These are phyloP conservation scores for Globisporangium cylindrosporum DNA, from an alignment of 352 stramenopile genomes.

Conservation along the genomic window DNA sequence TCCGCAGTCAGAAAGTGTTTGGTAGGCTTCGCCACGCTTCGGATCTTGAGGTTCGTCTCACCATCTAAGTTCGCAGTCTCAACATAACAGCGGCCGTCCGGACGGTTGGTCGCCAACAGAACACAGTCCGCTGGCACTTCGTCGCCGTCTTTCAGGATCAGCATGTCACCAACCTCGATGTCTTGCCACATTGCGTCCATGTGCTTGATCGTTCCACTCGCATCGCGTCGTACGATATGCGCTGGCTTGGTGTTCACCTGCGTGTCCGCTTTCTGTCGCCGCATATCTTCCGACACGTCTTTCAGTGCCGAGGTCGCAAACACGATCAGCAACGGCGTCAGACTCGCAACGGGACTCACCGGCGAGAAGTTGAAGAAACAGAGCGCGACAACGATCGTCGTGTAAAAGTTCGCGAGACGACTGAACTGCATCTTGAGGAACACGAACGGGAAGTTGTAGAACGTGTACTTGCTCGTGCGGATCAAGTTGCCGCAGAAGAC, in stretches of 20 bases:
- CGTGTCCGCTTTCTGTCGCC: constrained; percentile 72
- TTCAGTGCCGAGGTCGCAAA: constrained; percentile 88
- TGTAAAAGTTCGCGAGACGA: constrained; percentile 87
- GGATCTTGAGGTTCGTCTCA: constrained; percentile 89
- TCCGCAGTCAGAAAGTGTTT: constrained; percentile 75
- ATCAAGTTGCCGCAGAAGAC: constrained; percentile 79
- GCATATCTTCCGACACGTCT: constrained; percentile 80
- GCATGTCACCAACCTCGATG: constrained; percentile 79
- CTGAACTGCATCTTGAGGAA: constrained; percentile 91
- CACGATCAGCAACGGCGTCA: constrained; percentile 85
- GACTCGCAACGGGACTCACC: constrained; percentile 76
- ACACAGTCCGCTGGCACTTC: constrained; percentile 83
- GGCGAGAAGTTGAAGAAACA: constrained; percentile 89
- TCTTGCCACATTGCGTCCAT: constrained; percentile 80
- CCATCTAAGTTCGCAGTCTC: constrained; percentile 87
- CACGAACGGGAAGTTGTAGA: constrained; percentile 89
- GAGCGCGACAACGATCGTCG: constrained; percentile 84
- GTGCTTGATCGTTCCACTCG: constrained; percentile 50
- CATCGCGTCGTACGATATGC: constrained; percentile 71
- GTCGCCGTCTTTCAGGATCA: constrained; percentile 81
- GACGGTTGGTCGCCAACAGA: constrained; percentile 67
- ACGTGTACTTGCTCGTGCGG: constrained; percentile 88
- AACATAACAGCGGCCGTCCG: constrained; percentile 79
- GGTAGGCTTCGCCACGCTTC: constrained; percentile 68
- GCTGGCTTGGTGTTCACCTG: constrained; percentile 76